These are phyloP conservation scores for Talinum fruticosum DNA, from an alignment of 148 eudicot species.

Conservation along the genomic window DNA sequence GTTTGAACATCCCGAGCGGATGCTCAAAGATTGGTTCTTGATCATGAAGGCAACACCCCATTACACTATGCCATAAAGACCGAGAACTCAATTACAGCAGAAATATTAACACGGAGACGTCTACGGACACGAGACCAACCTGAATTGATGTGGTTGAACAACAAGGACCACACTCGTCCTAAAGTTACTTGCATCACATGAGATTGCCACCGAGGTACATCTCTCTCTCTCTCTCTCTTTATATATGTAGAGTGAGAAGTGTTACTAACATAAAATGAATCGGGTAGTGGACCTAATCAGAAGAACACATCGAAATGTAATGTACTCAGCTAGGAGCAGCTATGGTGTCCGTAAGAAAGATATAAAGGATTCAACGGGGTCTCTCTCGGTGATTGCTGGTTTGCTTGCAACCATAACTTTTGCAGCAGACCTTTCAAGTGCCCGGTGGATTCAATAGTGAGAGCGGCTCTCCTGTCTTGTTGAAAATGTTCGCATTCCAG, in stretches of 20 bases:
- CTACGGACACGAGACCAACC: not conserved
- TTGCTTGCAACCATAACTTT: constrained; percentile 18
- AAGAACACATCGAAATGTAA: not conserved
- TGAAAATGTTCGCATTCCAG: not conserved
- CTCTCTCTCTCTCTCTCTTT: no score
- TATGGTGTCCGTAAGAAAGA: constrained; percentile 13
- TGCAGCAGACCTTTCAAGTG: constrained; percentile 16
- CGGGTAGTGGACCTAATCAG: not conserved
- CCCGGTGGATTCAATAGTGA: constrained; percentile 16
- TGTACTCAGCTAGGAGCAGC: constrained; percentile 6
- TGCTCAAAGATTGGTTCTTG: constrained; percentile 12
- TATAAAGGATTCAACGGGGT: constrained; percentile 2
- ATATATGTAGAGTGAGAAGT: no score
- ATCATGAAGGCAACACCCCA: constrained; percentile 15
- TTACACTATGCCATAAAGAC: constrained; percentile 6
- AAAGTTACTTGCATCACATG: constrained; percentile 11
- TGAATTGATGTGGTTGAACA: constrained; percentile 6
- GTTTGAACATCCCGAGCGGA: constrained; percentile 7
- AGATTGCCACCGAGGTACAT: constrained; percentile 9
- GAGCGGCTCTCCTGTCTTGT: constrained; percentile 7
- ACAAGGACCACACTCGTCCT: not conserved
- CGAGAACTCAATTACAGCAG: constrained; percentile 11
- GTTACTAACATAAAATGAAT: not conserved
- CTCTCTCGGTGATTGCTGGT: constrained; percentile 16
- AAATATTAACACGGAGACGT: not conserved